Percentiles rank a stretch among this genome's conserved stretches.
Conservation (phyloP, 164 flowering plant genomes). For the Nymphaea colorata region DNA sequence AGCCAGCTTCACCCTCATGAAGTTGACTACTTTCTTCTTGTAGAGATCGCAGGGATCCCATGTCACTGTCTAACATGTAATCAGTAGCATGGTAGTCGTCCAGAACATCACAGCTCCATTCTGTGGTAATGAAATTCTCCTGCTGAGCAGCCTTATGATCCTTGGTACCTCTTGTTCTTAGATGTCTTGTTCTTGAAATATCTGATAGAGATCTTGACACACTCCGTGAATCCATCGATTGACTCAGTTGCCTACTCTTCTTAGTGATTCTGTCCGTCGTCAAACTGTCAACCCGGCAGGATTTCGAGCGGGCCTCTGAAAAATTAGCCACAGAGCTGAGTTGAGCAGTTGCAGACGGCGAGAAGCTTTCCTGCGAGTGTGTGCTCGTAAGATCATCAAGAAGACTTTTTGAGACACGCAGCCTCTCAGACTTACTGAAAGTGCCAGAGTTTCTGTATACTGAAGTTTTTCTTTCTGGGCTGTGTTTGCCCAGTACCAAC, state of each 20-base stretch:
- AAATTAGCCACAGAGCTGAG: background rate
- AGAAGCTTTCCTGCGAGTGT: constrained; percentile 10
- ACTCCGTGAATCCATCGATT: constrained; percentile 5
- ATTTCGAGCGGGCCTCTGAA: background rate
- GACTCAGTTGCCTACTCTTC: constrained; percentile 9
- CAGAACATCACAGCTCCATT: constrained; percentile 11
- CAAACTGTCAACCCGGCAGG: background rate
- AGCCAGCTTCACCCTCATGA: constrained; percentile 11
- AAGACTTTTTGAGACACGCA: constrained; percentile 9
- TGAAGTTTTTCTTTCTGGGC: constrained; percentile 8
- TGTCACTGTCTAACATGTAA: constrained; percentile 12
- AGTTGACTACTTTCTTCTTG: constrained; percentile 6
- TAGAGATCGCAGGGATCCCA: constrained; percentile 4
- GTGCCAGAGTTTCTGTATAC: constrained; percentile 9
- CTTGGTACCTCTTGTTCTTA: constrained; percentile 14
- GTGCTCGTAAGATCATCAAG: constrained; percentile 18
- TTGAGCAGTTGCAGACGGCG: constrained; percentile 13
- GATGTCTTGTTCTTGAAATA: constrained; percentile 16
- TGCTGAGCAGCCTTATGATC: constrained; percentile 1
- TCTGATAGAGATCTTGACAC: constrained; percentile 27
- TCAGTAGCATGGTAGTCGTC: constrained; percentile 10
- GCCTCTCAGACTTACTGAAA: constrained; percentile 8
- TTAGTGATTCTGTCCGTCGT: constrained; percentile 8
- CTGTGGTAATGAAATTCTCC: constrained; percentile 18
- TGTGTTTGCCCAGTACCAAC: constrained; percentile 38